A percentile compares a stretch with the other conserved stretches of the same genome.
These are phyloP conservation scores for Helotiales sp. DNA, from an alignment of 2,329 filamentous ascomycete genomes.

Conservation along the genomic window DNA sequence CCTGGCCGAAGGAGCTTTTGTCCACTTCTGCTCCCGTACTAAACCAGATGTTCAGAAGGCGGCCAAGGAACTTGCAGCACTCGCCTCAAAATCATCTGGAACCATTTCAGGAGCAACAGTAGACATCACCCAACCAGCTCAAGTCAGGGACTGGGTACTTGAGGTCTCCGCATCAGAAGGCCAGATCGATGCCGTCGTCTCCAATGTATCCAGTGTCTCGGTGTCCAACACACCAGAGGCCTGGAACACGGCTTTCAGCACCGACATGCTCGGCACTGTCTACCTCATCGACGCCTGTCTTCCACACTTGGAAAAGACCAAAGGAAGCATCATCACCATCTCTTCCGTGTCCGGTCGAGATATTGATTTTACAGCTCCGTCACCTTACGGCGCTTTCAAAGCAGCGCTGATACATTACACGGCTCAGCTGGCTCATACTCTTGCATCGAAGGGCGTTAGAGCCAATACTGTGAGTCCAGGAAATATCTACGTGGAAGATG, in stretches of 20 bases:
- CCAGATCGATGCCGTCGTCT: conserved; percentile 32
- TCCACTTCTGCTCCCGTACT: conserved; percentile 37
- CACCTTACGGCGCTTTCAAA: conserved; percentile 46
- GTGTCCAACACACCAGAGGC: conserved; percentile 37
- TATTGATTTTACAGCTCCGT: conserved; percentile 46
- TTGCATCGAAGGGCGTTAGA: conserved; percentile 45
- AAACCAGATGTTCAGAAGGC: conserved; percentile 28
- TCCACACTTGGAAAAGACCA: conserved; percentile 43
- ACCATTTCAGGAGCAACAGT: conserved; percentile 29
- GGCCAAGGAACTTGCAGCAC: conserved; percentile 25
- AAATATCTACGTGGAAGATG: conserved; percentile 46
- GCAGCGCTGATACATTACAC: conserved; percentile 47
- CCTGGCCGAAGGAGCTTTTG: conserved; percentile 34
- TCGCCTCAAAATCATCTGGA: not conserved
- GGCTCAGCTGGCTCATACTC: conserved; percentile 43
- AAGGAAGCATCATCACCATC: conserved; percentile 46
- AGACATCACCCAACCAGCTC: conserved; percentile 26
- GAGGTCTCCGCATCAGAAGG: conserved; percentile 20
- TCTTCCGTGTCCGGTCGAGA: conserved; percentile 45
- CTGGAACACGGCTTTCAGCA: conserved; percentile 42
- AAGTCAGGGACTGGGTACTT: conserved; percentile 30
- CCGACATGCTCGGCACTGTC: conserved; percentile 45
- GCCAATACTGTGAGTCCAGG: conserved; percentile 46
- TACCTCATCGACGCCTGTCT: conserved; percentile 42
- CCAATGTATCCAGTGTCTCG: conserved; percentile 41